Evolutionary conservation across 441 rosid genomes (phyloP).

Genomic region (Cnidoscolus chayamansa): DNA sequence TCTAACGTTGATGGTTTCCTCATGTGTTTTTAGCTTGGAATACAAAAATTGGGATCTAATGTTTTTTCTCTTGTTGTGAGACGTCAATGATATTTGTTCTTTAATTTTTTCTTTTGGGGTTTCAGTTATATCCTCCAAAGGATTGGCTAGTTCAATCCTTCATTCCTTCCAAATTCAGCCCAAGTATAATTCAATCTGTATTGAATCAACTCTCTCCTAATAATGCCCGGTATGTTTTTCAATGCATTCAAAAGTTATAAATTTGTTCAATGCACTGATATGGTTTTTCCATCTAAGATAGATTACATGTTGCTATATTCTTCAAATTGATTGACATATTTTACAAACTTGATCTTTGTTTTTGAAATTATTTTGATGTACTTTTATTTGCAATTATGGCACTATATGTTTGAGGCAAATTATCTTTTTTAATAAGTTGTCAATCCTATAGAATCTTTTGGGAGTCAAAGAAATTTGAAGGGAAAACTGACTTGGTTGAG

Average conservation of each 20-base stretch:
- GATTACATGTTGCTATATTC: background rate
- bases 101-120: background rate
- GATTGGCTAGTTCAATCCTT: constrained; percentile 84
- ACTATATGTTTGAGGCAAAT: constrained; percentile 59
- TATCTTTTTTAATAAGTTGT: constrained; percentile 16
- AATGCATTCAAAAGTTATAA: constrained; percentile 12
- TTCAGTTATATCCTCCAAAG: constrained; percentile 65
- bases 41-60: background rate
- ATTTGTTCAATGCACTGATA: background rate
- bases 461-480: constrained; percentile 86
- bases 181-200: constrained; percentile 44
- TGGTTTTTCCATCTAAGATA: background rate
- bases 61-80: background rate
- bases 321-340: background rate
- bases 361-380: background rate
- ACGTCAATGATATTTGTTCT: background rate
- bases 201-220: constrained; percentile 58
- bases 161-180: constrained; percentile 66
- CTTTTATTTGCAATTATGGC: background rate
- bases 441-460: constrained; percentile 64
- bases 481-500: constrained; percentile 62
- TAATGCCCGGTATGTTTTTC: constrained; percentile 56
- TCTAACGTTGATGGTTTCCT: background rate
- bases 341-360: background rate
- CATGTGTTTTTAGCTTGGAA: background rate